These are phyloP conservation scores for Heracleum sosnowskyi DNA, from an alignment of 129 eudicot species.

Conservation along the genomic window DNA sequence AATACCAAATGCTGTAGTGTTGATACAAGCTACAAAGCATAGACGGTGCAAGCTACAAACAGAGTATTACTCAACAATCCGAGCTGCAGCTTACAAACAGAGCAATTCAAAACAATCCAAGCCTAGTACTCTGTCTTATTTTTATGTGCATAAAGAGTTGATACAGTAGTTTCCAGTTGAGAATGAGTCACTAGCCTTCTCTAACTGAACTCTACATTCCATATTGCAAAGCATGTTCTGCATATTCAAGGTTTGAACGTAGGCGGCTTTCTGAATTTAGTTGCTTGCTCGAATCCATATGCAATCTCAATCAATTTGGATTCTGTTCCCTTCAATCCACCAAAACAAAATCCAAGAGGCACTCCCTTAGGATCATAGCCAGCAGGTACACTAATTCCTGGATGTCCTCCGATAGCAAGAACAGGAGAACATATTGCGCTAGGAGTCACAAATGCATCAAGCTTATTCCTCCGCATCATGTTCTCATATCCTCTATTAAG, in stretches of 20 bases:
- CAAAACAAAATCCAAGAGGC: conserved; percentile 57
- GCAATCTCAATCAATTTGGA: conserved; percentile 56
- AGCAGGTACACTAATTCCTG: conserved; percentile 74
- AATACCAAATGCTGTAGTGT: no score
- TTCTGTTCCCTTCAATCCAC: conserved; percentile 56
- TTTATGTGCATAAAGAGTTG: neutral
- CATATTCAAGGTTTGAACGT: conserved; percentile 16
- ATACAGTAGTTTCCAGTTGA: neutral
- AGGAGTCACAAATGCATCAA: conserved; percentile 61
- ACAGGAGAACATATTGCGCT: conserved; percentile 25
- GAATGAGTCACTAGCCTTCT: neutral
- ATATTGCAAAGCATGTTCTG: neutral
- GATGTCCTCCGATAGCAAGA: conserved; percentile 66
- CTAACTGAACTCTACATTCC: neutral
- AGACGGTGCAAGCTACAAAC: no score
- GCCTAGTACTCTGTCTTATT: neutral
- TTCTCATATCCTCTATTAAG: conserved; percentile 41
- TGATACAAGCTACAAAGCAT: no score
- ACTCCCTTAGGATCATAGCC: conserved; percentile 42
- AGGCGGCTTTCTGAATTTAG: conserved; percentile 51
- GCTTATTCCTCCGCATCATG: conserved; percentile 33
- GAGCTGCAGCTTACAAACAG: no score
- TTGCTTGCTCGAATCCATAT: conserved; percentile 62
- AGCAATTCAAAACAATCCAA: neutral
- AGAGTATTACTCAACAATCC: no score